Evolutionary conservation across 352 stramenopile species (phyloP).

Genomic region (Phytophthora idaei): DNA sequence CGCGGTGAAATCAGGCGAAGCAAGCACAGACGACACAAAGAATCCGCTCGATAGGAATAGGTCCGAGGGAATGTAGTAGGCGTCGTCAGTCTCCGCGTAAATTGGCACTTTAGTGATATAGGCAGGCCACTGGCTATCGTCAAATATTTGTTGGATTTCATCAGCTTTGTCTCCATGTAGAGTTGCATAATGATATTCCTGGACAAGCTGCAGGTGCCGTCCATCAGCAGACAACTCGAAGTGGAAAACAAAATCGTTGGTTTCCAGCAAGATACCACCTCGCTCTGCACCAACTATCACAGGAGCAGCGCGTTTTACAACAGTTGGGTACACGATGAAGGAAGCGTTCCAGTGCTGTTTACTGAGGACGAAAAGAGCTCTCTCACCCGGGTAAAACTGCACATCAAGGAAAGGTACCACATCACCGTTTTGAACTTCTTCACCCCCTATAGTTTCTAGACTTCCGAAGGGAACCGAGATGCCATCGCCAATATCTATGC

Average conservation of each 20-base stretch:
- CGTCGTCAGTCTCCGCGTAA: conserved; percentile 62
- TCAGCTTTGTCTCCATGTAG: conserved; percentile 42
- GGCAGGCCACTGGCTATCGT: conserved; percentile 70
- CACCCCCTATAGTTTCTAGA: conserved; percentile 31
- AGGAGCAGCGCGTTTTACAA: conserved; percentile 61
- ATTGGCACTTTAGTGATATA: conserved; percentile 61
- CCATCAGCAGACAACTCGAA: conserved; percentile 51
- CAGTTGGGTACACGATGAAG: conserved; percentile 76
- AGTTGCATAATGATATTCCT: conserved; percentile 61
- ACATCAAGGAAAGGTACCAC: conserved; percentile 49
- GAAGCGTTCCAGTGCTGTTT: conserved; percentile 67
- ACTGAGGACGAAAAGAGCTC: conserved; percentile 52
- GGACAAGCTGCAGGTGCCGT: conserved; percentile 51
- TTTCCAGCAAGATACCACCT: conserved; percentile 64
- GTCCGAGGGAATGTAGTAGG: conserved; percentile 56
- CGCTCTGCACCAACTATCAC: conserved; percentile 46
- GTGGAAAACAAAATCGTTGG: conserved; percentile 69
- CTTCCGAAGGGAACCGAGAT: conserved; percentile 23
- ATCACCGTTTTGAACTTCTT: conserved; percentile 24
- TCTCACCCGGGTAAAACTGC: conserved; percentile 33
- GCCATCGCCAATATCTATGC: conserved; percentile 8
- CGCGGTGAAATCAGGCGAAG: conserved; percentile 27
- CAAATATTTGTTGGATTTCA: conserved; percentile 60
- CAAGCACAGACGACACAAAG: conserved; percentile 63
- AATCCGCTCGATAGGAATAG: conserved; percentile 75